Conservation (phyloP, 2,329 filamentous ascomycete species). For the Exophiala calicioides region DNA sequence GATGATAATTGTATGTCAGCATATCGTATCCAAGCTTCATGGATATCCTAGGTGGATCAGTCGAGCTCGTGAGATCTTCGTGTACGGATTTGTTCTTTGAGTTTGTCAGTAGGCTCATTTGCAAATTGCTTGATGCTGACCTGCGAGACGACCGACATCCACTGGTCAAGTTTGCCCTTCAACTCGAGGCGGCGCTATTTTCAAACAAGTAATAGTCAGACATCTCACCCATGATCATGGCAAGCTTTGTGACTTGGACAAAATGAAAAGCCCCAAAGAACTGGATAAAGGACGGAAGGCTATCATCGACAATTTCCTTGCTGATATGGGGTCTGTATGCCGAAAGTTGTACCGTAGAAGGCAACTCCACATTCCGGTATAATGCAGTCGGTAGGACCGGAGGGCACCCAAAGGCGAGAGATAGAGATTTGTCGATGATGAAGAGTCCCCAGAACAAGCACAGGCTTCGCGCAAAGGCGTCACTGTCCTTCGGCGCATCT, state of each 20-base stretch:
- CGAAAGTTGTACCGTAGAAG: slow-evolving; percentile 6
- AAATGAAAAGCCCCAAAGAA: slow-evolving; percentile 12
- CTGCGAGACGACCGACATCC: slow-evolving; percentile 5
- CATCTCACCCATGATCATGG: slow-evolving; percentile 8
- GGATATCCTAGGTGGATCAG: slow-evolving; percentile 1
- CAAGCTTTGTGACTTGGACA: slow-evolving; percentile 10
- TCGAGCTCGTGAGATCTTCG: background rate
- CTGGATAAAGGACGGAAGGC: slow-evolving; percentile 1
- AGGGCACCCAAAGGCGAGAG: slow-evolving; percentile 7
- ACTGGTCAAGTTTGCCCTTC: slow-evolving; percentile 5
- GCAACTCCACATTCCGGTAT: slow-evolving; percentile 3
- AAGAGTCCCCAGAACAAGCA: slow-evolving; percentile 12
- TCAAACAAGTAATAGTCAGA: slow-evolving; percentile 4
- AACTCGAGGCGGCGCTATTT: background rate
- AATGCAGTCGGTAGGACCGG: background rate
- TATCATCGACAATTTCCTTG: background rate
- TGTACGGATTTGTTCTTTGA: slow-evolving; percentile 4
- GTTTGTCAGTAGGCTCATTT: background rate
- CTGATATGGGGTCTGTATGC: slow-evolving; percentile 3
- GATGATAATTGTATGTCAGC: slow-evolving; percentile 7
- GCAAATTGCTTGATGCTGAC: too few relatives aligned
- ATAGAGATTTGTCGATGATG: slow-evolving; percentile 6
- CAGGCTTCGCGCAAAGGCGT: slow-evolving; percentile 3
- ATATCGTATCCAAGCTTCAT: slow-evolving; percentile 1
- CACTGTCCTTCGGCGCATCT: background rate